Conservation (phyloP, 2,329 filamentous ascomycete species). For the Dactylellina leptospora region DNA sequence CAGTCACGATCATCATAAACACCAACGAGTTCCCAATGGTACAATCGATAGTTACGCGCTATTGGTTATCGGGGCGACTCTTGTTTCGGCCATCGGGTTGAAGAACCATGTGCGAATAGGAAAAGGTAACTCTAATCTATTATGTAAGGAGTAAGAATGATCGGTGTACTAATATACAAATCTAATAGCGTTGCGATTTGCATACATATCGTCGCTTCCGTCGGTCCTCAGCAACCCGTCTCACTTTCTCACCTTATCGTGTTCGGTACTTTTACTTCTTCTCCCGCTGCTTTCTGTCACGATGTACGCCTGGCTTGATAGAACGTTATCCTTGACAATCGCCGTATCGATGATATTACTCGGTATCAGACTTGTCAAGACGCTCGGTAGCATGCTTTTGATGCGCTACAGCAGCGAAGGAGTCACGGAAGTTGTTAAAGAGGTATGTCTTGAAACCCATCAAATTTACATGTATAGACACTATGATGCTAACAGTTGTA, state of each 20-base stretch:
- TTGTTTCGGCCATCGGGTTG: constrained; percentile 67
- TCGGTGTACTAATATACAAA: background rate
- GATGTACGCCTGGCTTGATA: constrained; percentile 85
- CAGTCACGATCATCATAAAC: constrained; percentile 72
- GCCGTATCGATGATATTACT: constrained; percentile 88
- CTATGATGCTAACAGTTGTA: background rate
- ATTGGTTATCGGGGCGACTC: constrained; percentile 78
- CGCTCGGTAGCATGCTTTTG: constrained; percentile 90
- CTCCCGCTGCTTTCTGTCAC: constrained; percentile 81
- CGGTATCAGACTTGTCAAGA: constrained; percentile 81
- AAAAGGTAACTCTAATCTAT: constrained; percentile 73
- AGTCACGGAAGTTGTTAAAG: constrained; percentile 54
- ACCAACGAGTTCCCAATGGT: constrained; percentile 77
- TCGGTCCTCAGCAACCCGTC: constrained; percentile 92
- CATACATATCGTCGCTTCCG: constrained; percentile 81
- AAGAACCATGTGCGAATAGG: constrained; percentile 80
- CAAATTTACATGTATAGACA: background rate
- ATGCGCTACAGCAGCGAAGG: constrained; percentile 78
- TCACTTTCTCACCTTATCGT: constrained; percentile 90
- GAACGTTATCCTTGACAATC: constrained; percentile 80
- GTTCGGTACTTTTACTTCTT: constrained; percentile 79
- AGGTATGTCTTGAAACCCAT: constrained; percentile 34
- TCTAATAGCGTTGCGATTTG: constrained; percentile 67
- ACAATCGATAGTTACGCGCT: constrained; percentile 82
- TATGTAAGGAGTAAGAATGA: no score